These are phyloP conservation scores for Micractinium sp. DNA, from an alignment of 139 green algal genomes.

Conservation along the genomic window DNA sequence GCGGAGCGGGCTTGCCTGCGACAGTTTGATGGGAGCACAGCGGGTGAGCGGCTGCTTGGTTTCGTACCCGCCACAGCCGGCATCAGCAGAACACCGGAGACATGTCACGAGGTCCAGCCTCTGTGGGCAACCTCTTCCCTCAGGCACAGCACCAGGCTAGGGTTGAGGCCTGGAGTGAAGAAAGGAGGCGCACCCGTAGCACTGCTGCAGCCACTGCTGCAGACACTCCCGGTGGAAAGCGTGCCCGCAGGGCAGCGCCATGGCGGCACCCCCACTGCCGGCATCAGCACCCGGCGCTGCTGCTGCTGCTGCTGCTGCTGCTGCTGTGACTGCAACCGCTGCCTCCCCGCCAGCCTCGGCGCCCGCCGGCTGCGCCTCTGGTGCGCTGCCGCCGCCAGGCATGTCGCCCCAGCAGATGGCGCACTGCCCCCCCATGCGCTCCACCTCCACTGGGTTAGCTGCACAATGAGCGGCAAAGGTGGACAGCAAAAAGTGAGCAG, in stretches of 20 bases:
- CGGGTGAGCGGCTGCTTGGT: too few species aligned
- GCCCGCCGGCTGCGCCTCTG: background rate
- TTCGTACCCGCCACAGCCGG: too few species aligned
- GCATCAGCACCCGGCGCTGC: background rate
- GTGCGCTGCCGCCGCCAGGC: constrained; percentile 24
- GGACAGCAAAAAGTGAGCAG: too few species aligned
- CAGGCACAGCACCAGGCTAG: too few species aligned
- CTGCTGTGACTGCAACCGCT: background rate
- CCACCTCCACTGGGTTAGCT: constrained; percentile 69
- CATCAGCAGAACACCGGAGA: too few species aligned
- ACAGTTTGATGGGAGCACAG: background rate
- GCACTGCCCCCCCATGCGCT: constrained; percentile 80
- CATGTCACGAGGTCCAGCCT: too few species aligned
- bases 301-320: constrained; percentile 14
- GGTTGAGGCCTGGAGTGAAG: background rate
- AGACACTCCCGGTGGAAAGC: constrained; percentile 83
- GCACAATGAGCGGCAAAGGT: background rate
- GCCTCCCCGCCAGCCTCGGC: background rate
- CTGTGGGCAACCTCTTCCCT: too few species aligned
- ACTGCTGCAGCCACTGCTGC: constrained; percentile 82
- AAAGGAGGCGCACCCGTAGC: constrained; percentile 54
- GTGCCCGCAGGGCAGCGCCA: constrained; percentile 73
- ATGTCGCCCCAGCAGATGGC: constrained; percentile 85
- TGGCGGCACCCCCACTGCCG: constrained; percentile 26
- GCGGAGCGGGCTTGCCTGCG: constrained; percentile 55